Evolutionary conservation across 768 basidiomycete species (phyloP), one percentile per base, ranked within the genome.

Genomic region (Macrolepiota dolichaula): DNA sequence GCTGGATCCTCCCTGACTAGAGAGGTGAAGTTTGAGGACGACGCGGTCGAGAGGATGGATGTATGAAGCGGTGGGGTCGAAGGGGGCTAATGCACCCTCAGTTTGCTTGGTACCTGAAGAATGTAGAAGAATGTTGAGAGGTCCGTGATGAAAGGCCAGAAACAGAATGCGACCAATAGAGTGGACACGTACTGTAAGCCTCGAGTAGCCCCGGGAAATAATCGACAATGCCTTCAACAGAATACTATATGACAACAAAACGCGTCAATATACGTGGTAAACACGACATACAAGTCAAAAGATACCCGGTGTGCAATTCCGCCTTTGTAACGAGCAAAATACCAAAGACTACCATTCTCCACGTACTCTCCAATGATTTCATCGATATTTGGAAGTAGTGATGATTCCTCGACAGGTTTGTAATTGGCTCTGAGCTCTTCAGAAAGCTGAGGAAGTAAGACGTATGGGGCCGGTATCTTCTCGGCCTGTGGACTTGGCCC

Each of bases 21-120:
- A 69, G 44, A 81, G 70, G 55, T 62, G 75, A 53, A 77, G 63
- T 40, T 67, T 72, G 46, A 74, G 62, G 65, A 73, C 77, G 63
- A 84, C 70, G 44, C 88, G 86, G 51, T 86, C 86, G 24, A 77
- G 67, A 22, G 84, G 84, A 65, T 89, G 86, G 10, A 92, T 77
- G 61, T 83, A 76, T 38, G 69, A 57, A 2, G 82, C 83, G 22
- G 81, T 78, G 22, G 89, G 89, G 66, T 91, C 82, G 70, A 92
- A 92, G 0, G 71, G 67, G 1, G 69, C 69, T 22, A 88, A 74
- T 7, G 69, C 63, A 19, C 81, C 83, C 4, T 67, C 70, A 32
- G 62, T 68, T 68, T 83, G 73, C 69, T 82, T 79, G 46, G 68
- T 73, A 65, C 79, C 89, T 91, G 62, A 27, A 25, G 51, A 40